These are phyloP conservation scores for Solanum corneliomulleri DNA, from an alignment of 257 asterid genomes.

Conservation along the genomic window DNA sequence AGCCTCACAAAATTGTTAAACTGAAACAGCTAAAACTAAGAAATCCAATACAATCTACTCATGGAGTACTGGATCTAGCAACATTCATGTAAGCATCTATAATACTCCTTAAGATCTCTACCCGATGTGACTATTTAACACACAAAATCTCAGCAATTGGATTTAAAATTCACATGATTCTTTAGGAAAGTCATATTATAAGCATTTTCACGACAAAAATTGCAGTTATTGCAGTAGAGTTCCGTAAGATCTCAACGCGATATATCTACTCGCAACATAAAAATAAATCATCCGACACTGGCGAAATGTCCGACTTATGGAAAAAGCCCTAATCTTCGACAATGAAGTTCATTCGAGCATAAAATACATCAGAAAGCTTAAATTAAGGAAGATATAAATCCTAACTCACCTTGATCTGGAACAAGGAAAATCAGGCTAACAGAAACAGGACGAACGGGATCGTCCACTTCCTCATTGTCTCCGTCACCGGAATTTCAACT, in stretches of 20 bases:
- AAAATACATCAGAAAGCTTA: neutral
- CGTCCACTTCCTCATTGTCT: constrained; percentile 76
- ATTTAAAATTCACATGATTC: neutral
- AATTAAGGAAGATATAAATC: neutral
- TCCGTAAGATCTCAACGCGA: neutral
- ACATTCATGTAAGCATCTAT: neutral
- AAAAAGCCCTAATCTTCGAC: neutral
- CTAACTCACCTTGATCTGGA: constrained; percentile 73
- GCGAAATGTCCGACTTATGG: neutral
- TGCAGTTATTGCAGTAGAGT: neutral
- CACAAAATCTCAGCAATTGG: neutral
- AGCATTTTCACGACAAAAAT: neutral
- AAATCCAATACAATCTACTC: neutral
- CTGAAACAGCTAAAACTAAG: neutral
- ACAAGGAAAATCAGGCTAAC: constrained; percentile 51
- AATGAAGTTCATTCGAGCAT: neutral
- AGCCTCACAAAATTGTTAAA: neutral
- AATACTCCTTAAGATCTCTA: neutral
- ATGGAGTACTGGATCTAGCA: neutral
- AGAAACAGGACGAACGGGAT: constrained; percentile 50
- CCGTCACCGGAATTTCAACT: neutral
- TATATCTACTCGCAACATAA: neutral
- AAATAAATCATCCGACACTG: neutral
- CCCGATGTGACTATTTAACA: neutral
- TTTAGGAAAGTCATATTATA: neutral